Conservation (phyloP, 306 rosid species). For the Glycyrrhiza uralensis region DNA sequence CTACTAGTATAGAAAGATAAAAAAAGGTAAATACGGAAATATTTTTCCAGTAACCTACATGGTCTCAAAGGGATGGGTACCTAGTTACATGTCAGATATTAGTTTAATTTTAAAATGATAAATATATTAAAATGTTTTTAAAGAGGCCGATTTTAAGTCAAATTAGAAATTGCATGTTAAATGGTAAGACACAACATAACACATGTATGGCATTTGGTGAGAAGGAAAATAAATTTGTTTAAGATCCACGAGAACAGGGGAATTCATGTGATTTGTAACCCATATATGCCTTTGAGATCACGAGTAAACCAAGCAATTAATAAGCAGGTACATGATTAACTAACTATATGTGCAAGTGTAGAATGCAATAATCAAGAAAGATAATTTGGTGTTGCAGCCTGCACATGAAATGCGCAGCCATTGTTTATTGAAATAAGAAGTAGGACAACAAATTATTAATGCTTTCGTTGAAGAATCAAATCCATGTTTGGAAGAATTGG, state of each 20-base stretch:
- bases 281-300: not conserved
- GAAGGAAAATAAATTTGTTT: not conserved
- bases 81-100: too few species aligned
- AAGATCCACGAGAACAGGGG: constrained; percentile 33
- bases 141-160: too few species aligned
- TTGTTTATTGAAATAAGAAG: not conserved
- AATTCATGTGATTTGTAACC: constrained; percentile 32
- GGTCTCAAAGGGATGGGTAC: too few species aligned
- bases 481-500: constrained; percentile 40
- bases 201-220: constrained; percentile 18
- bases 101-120: too few species aligned
- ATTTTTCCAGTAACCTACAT: too few species aligned
- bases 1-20: too few species aligned
- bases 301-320: constrained; percentile 3
- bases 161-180: too few species aligned
- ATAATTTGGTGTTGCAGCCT: not conserved
- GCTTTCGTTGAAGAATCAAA: constrained; percentile 31
- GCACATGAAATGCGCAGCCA: constrained; percentile 37
- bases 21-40: too few species aligned
- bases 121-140: too few species aligned
- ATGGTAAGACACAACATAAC: not conserved
- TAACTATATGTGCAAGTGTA: constrained; percentile 11
- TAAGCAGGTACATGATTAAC: not conserved
- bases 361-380: not conserved
- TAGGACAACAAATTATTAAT: not conserved